Evolutionary conservation across 2,329 filamentous ascomycete species (phyloP), one percentile per base, ranked within the genome.

Genomic region (Penicillium verrucosum): DNA sequence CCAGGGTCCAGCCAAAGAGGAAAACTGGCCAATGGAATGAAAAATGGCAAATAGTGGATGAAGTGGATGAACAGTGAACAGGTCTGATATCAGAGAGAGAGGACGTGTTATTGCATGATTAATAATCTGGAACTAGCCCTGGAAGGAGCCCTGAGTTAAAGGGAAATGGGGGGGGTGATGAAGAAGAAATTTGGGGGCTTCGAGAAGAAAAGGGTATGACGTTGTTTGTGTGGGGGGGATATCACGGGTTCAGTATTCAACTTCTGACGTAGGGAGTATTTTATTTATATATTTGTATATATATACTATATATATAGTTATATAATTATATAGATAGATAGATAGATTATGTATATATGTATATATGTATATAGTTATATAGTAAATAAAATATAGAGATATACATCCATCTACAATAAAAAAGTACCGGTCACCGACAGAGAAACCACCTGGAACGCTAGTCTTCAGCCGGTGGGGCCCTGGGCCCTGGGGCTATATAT

Each of bases 161-260:
- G 23, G 44, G 57, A n/a, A n/a, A n/a, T n/a, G n/a, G n/a, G n/a
- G n/a, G n/a, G n/a, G n/a, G n/a, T n/a, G 56, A 54, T 56, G 52
- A 56, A 58, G 49, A 52, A 63, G 49, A 49, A 56, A 63, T 41
- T 60, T 58, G 37, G 47, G 60, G 61, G 23, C 49, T 62, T 62
- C 60, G 55, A 58, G 62, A 65, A 62, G 58, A 55, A 59, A 57
- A 57, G 57, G 47, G 47, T 61, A 64, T 62, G 60, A 66, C 58
- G 67, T 68, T 65, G 63, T 64, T 64, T 66, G 62, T 64, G 59
- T 66, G 66, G 66, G 46, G 58, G 21, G 21, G 21, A 21, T 21
- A 64, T 57, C 60, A 62, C 61, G 60, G 54, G 58, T 49, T 57
- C 54, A 53, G 51, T 21, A 21, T 54, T 61, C 55, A 51, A 51